Evolutionary conservation across 2,329 filamentous ascomycete genomes (phyloP), one percentile per base, ranked within the genome.

Genomic region (Claviceps humidiphila): DNA sequence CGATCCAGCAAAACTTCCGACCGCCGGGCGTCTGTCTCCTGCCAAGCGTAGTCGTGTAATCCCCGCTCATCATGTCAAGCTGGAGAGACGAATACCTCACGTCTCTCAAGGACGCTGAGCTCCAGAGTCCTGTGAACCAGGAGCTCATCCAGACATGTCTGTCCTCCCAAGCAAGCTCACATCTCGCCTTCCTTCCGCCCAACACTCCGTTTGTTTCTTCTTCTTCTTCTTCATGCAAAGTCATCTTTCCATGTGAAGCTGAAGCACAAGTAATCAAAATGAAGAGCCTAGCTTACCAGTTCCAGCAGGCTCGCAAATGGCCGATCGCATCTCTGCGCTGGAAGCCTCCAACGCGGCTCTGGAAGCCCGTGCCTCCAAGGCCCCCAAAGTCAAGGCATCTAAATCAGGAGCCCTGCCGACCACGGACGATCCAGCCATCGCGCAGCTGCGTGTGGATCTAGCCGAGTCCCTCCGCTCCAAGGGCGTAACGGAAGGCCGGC

Each of bases 61-160:
- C 20, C 43, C 42, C 45, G 42, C 37, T 24, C 59, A 63, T 37
- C 54, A 78, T 78, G 75, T 75, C 80, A 57, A 80, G 78, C 72
- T 94, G 90, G 87, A 79, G 84, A 62, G 82, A 87, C 58, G 86
- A 94, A 62, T 96, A 95, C 67, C 74, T 87, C 56, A 74, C 80
- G 56, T 84, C 85, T 58, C 75, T 97, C 58, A 77, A 81, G 59
- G 82, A 85, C 61, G 87, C 88, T 61, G 77, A 81, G 62, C 77
- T 81, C 56, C 85, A 89, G 54, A 75, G 71, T 58, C 74, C 75
- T 5, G 71, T 81, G 55, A 79, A 80, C 58, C 71, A 73, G 61
- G 77, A 82, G 50, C 77, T 94, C 55, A 85, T 95, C 61, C 77
- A 89, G 64, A 84, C 87, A 56, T 95, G 90, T 95, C 66, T 59